A percentile compares a stretch with the other conserved stretches of the same genome.
phyloP scores from a whole-genome alignment of 257 asterid genomes.

The Fraxinus pennsylvanica region DNA sequence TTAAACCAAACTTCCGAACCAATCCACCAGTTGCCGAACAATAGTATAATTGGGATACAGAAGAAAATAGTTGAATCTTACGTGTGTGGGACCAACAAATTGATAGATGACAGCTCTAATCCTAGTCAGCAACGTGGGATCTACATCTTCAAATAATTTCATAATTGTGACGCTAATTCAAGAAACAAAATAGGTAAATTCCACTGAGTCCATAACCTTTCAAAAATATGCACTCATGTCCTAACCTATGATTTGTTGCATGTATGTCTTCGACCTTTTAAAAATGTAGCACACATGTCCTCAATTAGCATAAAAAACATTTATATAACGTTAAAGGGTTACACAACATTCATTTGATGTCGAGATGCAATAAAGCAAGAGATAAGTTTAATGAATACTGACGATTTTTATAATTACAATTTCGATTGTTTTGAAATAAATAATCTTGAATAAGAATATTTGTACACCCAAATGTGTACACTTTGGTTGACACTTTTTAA shows the following conservation, averaged over 20 bases:
- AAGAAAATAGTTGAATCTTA: neutral
- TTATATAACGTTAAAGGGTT: no score
- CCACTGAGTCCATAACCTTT: neutral
- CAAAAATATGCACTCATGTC: neutral
- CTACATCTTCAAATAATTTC: constrained; percentile 46
- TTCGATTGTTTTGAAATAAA: no score
- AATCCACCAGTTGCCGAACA: neutral
- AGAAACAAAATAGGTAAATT: neutral
- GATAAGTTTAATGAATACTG: no score
- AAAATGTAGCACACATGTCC: no score
- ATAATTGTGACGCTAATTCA: constrained; percentile 30
- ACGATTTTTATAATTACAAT: no score
- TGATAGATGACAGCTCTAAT: constrained; percentile 25
- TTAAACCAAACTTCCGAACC: neutral
- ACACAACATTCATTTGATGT: no score
- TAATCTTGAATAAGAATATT: no score
- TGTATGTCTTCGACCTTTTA: neutral
- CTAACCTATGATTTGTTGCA: neutral
- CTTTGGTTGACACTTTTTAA: no score
- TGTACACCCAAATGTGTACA: no score
- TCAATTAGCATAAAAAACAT: no score
- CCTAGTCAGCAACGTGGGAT: constrained; percentile 51
- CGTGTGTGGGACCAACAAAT: constrained; percentile 16
- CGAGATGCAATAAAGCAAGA: no score
- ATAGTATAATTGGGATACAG: neutral